Evolutionary conservation across 2,329 filamentous ascomycete species (phyloP), one percentile per base, ranked within the genome.

Genomic region (Colletotrichum gigasporum): DNA sequence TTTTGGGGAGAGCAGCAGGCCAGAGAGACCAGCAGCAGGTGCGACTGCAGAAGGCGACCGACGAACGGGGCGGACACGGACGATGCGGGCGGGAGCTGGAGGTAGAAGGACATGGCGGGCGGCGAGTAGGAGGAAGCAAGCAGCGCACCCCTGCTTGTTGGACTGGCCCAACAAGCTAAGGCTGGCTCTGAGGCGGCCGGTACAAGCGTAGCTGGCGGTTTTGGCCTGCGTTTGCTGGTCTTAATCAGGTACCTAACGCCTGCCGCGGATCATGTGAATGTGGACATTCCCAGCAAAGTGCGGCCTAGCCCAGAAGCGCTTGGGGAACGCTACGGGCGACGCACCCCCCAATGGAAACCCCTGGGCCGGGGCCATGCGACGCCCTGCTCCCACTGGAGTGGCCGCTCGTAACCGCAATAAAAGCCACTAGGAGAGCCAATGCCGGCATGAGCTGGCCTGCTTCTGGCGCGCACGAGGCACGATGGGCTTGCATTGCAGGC

Each of bases 231-330:
- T 53, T 41, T 53, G 50, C 34, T 53, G 48, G 48, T 44, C 39
- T 44, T n/a, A n/a, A n/a, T n/a, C 48, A 7, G 50, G 50, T 26
- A 42, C 32, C 52, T 26, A 55, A 30, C 42, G 14, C 42, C 30
- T 53, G 41, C 41, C 48, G 41, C 28, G 56, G 62, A 65, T 65
- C 62, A 65, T 65, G 62, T 65, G 62, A 65, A 65, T 26, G 56
- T 65, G 34, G 62, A 55, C 50, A 55, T 62, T 44, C 14, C 14
- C 18, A 44, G 35, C n/a, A 34, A 34, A 48, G 12, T 52, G 30
- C 9, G 28, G 12, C 32, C 22, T 28, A 57, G 53, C 54, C 34
- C 34, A 48, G 35, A 39, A n/a, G 12, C 22, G 42, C 22, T 45
- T 45, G 18, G 42, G 42, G 42, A 53, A 32, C 47, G 56, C 56